phyloP scores from a whole-genome alignment of 768 basidiomycete genomes.

The Hericium coralloides region DNA sequence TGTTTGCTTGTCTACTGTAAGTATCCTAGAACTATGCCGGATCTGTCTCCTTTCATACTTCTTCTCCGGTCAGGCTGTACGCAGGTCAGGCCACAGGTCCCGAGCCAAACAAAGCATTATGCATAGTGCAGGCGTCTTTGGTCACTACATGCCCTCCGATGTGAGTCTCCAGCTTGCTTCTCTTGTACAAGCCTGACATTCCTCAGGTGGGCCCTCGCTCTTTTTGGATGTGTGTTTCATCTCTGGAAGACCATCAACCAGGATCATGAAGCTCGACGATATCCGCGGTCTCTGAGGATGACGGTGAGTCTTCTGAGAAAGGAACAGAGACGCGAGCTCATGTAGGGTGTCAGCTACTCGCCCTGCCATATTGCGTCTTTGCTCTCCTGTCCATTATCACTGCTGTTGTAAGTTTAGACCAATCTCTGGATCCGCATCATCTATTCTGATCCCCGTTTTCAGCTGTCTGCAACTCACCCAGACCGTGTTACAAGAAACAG shows the following conservation, averaged over 20 bases:
- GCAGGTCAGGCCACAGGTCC: slow-evolving; percentile 26
- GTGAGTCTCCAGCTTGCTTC: slow-evolving; percentile 3
- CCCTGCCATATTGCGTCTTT: not conserved
- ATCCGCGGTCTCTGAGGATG: too few species aligned
- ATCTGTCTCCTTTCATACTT: not conserved
- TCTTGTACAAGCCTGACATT: not conserved
- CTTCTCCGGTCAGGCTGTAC: slow-evolving; percentile 24
- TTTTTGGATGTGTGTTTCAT: not conserved
- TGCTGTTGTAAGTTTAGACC: not conserved
- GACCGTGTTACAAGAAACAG: not conserved
- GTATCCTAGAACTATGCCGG: not conserved
- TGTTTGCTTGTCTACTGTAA: not conserved
- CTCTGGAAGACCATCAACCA: not conserved
- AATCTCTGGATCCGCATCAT: not conserved
- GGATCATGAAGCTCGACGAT: not conserved
- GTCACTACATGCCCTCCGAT: slow-evolving; percentile 18
- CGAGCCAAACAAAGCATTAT: slow-evolving; percentile 30
- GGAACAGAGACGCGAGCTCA: too few species aligned
- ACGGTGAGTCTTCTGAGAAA: too few species aligned
- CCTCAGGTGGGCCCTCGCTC: not conserved
- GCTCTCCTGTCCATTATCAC: not conserved
- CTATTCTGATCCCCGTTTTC: not conserved
- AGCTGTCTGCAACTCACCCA: not conserved
- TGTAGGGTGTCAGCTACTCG: not conserved
- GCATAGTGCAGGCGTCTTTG: slow-evolving; percentile 35